Conservation (phyloP, 2,329 filamentous ascomycete genomes). For the Xylaria sp. region DNA sequence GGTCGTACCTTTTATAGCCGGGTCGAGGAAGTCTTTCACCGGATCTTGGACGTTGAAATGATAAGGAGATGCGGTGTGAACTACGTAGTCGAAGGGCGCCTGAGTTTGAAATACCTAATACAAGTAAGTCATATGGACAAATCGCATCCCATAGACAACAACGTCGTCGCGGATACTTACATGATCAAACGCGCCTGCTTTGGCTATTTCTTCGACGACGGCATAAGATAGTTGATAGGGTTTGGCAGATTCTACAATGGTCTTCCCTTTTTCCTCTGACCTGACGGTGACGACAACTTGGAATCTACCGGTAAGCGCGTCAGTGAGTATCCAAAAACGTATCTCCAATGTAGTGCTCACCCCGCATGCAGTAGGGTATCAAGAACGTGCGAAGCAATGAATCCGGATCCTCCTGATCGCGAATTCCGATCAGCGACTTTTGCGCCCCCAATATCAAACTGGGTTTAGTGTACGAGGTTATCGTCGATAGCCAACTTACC, state of each 20-base stretch:
- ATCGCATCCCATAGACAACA: not conserved
- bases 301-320: slow-evolving; percentile 48
- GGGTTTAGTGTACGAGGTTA: not conserved
- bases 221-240: slow-evolving; percentile 53
- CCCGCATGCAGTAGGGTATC: slow-evolving; percentile 58
- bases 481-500: slow-evolving; percentile 37
- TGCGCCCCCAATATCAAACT: not conserved
- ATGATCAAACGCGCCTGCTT: slow-evolving; percentile 75
- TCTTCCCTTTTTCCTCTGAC: slow-evolving; percentile 59
- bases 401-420: slow-evolving; percentile 61
- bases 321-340: slow-evolving; percentile 55
- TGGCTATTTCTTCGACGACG: slow-evolving; percentile 78
- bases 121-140: slow-evolving; percentile 10
- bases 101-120: slow-evolving; percentile 53
- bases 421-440: slow-evolving; percentile 9
- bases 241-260: slow-evolving; percentile 55
- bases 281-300: slow-evolving; percentile 60
- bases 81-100: slow-evolving; percentile 74
- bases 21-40: slow-evolving; percentile 62
- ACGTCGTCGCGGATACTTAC: slow-evolving; percentile 44
- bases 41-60: slow-evolving; percentile 70
- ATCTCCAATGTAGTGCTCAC: slow-evolving; percentile 44
- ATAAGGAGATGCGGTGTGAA: slow-evolving; percentile 81
- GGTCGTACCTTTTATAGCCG: slow-evolving; percentile 64
- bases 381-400: slow-evolving; percentile 65